phyloP scores from a whole-genome alignment of 768 basidiomycete species.

The Pholiota conissans region DNA sequence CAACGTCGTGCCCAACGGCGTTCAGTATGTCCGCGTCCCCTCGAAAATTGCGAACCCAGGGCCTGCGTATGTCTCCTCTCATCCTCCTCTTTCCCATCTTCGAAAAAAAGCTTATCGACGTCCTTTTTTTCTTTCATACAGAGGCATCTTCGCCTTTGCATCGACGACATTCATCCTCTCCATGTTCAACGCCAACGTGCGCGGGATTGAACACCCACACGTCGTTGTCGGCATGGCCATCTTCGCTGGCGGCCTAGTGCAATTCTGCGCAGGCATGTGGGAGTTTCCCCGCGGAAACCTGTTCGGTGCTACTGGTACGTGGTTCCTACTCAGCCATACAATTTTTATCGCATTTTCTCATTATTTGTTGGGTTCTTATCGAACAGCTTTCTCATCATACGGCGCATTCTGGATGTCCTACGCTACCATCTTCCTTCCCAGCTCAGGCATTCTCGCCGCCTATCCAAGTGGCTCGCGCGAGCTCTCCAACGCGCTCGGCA shows the following conservation, averaged over 20 bases:
- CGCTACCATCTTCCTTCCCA: slow-evolving; percentile 65
- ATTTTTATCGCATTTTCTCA: neutral
- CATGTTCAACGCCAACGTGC: slow-evolving; percentile 59
- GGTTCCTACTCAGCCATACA: neutral
- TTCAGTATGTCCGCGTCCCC: slow-evolving; percentile 1
- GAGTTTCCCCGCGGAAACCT: slow-evolving; percentile 61
- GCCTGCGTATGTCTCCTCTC: slow-evolving; percentile 30
- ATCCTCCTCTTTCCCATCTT: neutral
- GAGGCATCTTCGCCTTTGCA: slow-evolving; percentile 37
- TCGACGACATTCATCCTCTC: slow-evolving; percentile 70
- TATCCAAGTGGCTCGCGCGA: slow-evolving; percentile 40
- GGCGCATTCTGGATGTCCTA: slow-evolving; percentile 84
- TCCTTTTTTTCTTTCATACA: slow-evolving; percentile 10
- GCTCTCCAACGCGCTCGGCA: slow-evolving; percentile 58
- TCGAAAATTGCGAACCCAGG: slow-evolving; percentile 32
- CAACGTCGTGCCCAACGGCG: neutral
- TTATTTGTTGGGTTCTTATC: neutral
- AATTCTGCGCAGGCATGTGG: slow-evolving; percentile 85
- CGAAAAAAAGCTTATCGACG: no score
- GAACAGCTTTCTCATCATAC: slow-evolving; percentile 70
- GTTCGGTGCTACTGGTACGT: slow-evolving; percentile 60
- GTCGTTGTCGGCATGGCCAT: slow-evolving; percentile 77
- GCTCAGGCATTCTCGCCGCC: slow-evolving; percentile 54
- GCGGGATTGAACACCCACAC: slow-evolving; percentile 51
- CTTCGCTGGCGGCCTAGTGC: slow-evolving; percentile 73